Base-by-base conservation (phyloP, 2,329 filamentous ascomycete genomes). In the Emericellopsis atlantica region DNA sequence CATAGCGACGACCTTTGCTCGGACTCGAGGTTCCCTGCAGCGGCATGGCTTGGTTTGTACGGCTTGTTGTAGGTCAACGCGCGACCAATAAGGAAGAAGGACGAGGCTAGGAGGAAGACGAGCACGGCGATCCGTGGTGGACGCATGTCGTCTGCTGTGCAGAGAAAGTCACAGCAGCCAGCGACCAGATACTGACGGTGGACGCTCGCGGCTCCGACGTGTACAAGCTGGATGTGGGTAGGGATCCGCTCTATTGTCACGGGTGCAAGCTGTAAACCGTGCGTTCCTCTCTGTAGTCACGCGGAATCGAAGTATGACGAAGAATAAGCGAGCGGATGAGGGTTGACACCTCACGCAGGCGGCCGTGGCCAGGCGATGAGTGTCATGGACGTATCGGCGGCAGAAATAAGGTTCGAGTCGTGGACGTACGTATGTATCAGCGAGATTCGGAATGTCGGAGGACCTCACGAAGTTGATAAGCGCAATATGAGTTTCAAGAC, bases 1-100 rank as follows among this genome's bases (percentile, higher is more conserved):
- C 58, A 58, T 32, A 59, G 46, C 6, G 56, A 53, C 36, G 50
- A 53, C 18, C 43, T 37, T 22, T 40, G 16, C 5, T 22, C 14
- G 12, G 33, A 15, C 26, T 29, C 26, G 26, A 29, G 26, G 26
- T 12, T 29, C 12, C 9, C 26, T 29, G 26, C 26, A 6, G 26
- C 26, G 3, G 26, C 12, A 29, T 29, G 12, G 26, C 9, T 29
- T 7, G 26, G 26, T 29, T 6, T 29, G 12, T 29, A 9, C 4
- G 38, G 29, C 14, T 18, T 34, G 14, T 4, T 21, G 22, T 36
- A 36, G 35, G 60, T 61, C 49, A 76, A 53, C 44, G 70, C 64
- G 47, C 72, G 72, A 52, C 67, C 71, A 46, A 75, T 57, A 51
- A 76, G 62, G 55, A 76, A 74, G 49, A 76, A 58, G 40, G 66